Base-by-base conservation (phyloP, 805 yeast genomes). In the Wickerhamiella dianesei region DNA sequence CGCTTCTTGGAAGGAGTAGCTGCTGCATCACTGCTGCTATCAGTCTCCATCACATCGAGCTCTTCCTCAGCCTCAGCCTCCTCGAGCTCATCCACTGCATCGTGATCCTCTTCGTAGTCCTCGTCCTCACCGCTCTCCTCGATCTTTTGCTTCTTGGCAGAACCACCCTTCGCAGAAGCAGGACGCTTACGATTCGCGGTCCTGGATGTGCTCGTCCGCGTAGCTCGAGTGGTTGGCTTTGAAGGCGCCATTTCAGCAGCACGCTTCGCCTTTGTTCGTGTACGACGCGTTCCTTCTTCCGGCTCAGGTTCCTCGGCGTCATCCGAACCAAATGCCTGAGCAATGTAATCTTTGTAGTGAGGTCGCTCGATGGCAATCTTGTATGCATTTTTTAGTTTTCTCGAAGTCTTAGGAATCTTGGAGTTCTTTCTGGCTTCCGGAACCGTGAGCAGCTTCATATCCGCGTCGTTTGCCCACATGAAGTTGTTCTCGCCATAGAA, bases 401-500 rank as follows among this genome's bases (percentile, higher is more conserved):
- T 50, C 35, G 50, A 49, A 3, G 45, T 44, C 37, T 54, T 51
- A 21, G 50, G 21, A 21, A 45, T 50, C 37, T 48, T 45, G 2
- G 56, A 45, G 19, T 44, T 32, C 45, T 56, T 56, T 3, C 21
- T 32, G 2, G 59, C 59, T 3, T 37, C 44, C 12, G 48, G 55
- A 2, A 46, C 47, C 6, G 49, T 8, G 17, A 58, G 50, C 5
- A 21, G 22, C 36, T 46, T 47, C 16, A 51, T 44, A 21, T 58
- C 62, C 13, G 43, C 35, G 4, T 62, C 57, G 17, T 71, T 65
- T 37, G 76, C 74, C 87, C 87, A 80, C 53, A 76, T 74, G 55
- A 77, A 80, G 12, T 78, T 79, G 57, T 78, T 81, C 60, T 80
- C 87, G 53, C 74, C 75, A 59, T 78, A 75, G 58, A 80, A 80